phyloP scores from a whole-genome alignment of 345 rosid species.

The Reutealis trisperma region DNA sequence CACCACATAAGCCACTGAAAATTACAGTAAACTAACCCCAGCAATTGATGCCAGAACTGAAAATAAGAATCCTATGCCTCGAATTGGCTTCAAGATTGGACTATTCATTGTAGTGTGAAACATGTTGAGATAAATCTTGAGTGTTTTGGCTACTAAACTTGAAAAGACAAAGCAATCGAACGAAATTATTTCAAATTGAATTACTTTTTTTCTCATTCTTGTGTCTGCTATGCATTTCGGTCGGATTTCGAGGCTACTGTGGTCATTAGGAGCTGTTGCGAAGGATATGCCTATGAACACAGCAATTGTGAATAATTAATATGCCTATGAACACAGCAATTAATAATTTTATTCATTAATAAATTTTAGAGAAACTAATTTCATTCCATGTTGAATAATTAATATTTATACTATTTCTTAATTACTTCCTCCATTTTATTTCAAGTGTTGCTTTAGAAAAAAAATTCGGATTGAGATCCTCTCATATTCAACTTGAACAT shows the following conservation, averaged over 20 bases:
- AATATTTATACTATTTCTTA: too few species aligned
- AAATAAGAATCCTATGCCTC: background rate
- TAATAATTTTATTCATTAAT: too few species aligned
- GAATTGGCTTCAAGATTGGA: background rate
- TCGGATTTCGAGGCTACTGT: slow-evolving; percentile 22
- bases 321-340: too few species aligned
- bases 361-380: too few species aligned
- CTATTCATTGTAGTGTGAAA: background rate
- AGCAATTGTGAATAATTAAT: slow-evolving; percentile 46
- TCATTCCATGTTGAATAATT: too few species aligned
- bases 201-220: background rate
- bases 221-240: slow-evolving; percentile 13
- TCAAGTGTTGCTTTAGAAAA: too few species aligned
- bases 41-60: slow-evolving; percentile 26
- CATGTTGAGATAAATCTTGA: slow-evolving; percentile 29
- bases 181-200: slow-evolving; percentile 29
- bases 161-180: slow-evolving; percentile 38
- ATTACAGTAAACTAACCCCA: slow-evolving; percentile 28
- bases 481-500: too few species aligned
- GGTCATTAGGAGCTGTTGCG: background rate
- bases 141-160: slow-evolving; percentile 41
- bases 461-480: too few species aligned
- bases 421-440: too few species aligned
- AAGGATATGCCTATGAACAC: slow-evolving; percentile 40
- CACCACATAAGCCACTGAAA: slow-evolving; percentile 37